Conservation (phyloP, 306 rosid species). For the Ammopiptanthus mongolicus region DNA sequence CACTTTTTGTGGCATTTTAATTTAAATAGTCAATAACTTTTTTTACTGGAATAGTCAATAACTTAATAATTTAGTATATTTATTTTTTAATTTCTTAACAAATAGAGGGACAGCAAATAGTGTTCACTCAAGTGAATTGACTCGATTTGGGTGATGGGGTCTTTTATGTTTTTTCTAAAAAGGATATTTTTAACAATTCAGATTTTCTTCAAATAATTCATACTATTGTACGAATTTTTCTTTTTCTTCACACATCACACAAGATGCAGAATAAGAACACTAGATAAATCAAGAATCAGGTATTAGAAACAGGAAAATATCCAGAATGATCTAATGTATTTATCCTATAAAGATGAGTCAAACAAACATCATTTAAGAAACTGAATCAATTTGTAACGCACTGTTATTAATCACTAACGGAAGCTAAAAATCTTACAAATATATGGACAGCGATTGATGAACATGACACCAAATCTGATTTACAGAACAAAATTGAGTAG, state of each 20-base stretch:
- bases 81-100: too few species aligned
- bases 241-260: neutral
- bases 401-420: slow-evolving; percentile 14
- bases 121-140: too few species aligned
- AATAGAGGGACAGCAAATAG: too few species aligned
- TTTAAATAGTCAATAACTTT: too few species aligned
- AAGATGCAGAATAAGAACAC: neutral
- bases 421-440: slow-evolving; percentile 25
- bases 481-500: slow-evolving; percentile 31
- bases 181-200: too few species aligned
- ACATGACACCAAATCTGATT: slow-evolving; percentile 16
- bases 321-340: neutral
- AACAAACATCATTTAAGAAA: neutral
- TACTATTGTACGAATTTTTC: neutral
- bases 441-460: slow-evolving; percentile 17
- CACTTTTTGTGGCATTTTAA: too few species aligned
- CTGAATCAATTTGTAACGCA: slow-evolving; percentile 11
- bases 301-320: neutral
- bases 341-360: neutral
- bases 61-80: too few species aligned
- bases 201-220: too few species aligned
- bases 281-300: neutral
- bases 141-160: too few species aligned
- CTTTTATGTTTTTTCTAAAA: too few species aligned
- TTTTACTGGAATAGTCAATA: too few species aligned